A percentile compares a stretch with the other conserved stretches of the same genome.
These are phyloP conservation scores for Batkoa obscura DNA, from an alignment of 371 early-diverging fungal genomes.

Conservation along the genomic window DNA sequence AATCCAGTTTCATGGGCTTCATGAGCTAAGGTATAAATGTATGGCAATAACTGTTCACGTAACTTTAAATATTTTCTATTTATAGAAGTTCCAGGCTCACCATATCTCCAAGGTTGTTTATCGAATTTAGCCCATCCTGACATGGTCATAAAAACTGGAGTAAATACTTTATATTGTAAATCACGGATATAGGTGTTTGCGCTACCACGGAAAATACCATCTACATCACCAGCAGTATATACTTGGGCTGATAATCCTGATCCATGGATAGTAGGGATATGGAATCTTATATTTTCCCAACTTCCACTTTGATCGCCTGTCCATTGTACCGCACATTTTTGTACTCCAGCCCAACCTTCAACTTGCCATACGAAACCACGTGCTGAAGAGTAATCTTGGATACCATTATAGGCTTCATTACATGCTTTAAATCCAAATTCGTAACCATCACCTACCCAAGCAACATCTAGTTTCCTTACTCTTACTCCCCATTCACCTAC, in stretches of 20 bases:
- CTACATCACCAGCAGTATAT: not conserved
- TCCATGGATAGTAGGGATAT: not conserved
- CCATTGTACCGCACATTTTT: not conserved
- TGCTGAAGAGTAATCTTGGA: not conserved
- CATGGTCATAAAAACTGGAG: not conserved
- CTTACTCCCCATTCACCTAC: not conserved
- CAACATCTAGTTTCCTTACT: not conserved
- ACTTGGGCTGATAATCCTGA: not conserved
- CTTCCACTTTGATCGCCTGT: not conserved
- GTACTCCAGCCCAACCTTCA: not conserved
- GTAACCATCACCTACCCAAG: not conserved
- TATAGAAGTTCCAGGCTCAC: not conserved
- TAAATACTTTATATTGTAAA: not conserved
- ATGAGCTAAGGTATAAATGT: not conserved
- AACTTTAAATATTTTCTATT: not conserved
- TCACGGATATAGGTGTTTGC: not conserved
- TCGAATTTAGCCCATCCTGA: not conserved
- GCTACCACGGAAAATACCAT: not conserved
- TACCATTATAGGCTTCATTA: not conserved
- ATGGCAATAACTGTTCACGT: not conserved
- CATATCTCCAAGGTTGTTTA: not conserved
- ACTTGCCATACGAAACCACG: not conserved
- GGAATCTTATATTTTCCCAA: not conserved
- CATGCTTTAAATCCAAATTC: not conserved
- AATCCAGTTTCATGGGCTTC: not conserved